phyloP scores from a whole-genome alignment of 306 rosid species.

The Myrica gale region DNA sequence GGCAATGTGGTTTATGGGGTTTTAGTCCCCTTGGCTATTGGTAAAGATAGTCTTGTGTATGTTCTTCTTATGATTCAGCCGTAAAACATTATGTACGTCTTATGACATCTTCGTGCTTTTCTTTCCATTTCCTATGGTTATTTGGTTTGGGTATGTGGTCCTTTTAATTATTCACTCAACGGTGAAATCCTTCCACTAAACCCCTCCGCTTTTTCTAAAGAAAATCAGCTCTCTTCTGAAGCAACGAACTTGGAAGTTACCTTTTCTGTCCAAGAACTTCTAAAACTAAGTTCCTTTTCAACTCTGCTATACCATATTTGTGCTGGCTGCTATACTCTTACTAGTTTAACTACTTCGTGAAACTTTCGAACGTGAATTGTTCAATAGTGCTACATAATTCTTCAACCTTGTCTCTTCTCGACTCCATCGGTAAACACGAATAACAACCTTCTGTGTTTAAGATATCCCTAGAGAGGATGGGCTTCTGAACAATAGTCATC shows the following conservation, averaged over 20 bases:
- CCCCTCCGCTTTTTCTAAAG: too few relatives aligned
- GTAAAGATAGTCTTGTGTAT: background rate
- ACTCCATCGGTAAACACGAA: background rate
- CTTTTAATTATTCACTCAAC: background rate
- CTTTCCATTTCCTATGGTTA: background rate
- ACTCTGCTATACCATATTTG: background rate
- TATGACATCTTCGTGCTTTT: background rate
- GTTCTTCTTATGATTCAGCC: background rate
- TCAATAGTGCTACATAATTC: background rate
- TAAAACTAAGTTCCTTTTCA: background rate
- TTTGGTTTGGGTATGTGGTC: background rate
- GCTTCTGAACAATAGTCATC: background rate
- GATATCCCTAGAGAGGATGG: conserved; percentile 12
- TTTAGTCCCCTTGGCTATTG: background rate
- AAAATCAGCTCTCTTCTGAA: background rate
- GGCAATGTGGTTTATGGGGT: background rate
- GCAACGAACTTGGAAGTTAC: background rate
- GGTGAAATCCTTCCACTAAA: background rate
- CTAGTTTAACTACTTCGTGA: background rate
- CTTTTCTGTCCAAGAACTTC: background rate
- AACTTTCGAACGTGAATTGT: background rate
- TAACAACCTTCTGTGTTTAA: conserved; percentile 3
- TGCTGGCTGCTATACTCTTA: background rate
- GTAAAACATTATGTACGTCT: background rate
- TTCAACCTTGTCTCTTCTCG: background rate